Evolutionary conservation across 106 monocot species (phyloP), one percentile per base, ranked within the genome.

Genomic region (Acorus calamus): DNA sequence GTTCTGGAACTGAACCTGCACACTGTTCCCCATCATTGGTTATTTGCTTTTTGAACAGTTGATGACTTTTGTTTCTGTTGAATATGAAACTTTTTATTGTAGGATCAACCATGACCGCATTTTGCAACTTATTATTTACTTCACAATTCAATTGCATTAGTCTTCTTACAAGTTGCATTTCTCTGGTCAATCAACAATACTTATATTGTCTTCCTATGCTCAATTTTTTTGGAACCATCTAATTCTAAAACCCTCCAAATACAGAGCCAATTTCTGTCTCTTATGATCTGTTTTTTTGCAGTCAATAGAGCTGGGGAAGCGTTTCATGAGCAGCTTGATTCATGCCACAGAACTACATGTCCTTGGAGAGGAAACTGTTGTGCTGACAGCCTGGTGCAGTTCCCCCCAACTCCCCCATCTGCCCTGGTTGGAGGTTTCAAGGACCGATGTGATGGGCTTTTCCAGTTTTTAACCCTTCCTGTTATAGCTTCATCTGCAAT

Each of bases 281-380:
- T 56, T 28, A 7, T 47, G 5, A 6, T 73, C 50, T 28, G 71
- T 14, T 66, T 58, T 61, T 4, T 47, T 78, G 6, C 59, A 89
- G 89, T 73, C 66, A 84, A 72, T 49, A 73, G 56, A 64, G 81
- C 76, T 63, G 78, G 61, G 67, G 82, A 77, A 73, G 65, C 64
- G 12, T 90, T 90, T 80, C 56, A 73, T 41, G 79, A 69, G 53
- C 71, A 90, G 54, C 80, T 98, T 75, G 88, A 91, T 69, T 59
- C 68, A 14, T 78, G 80, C 2, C 96, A 98, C 56, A 72, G 71
- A 47, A 63, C 56, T 52, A 65, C 63, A 11, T 98, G 96, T 55
- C 91, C 91, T 44, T 98, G 96, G 96, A 87, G 69, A 74, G 91
- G 91, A 53, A 98, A 81, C 71, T 79, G 78, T 76, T 98, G 96